phyloP scores from a whole-genome alignment of 352 stramenopile genomes.

The Globisporangium heterothallicum region DNA sequence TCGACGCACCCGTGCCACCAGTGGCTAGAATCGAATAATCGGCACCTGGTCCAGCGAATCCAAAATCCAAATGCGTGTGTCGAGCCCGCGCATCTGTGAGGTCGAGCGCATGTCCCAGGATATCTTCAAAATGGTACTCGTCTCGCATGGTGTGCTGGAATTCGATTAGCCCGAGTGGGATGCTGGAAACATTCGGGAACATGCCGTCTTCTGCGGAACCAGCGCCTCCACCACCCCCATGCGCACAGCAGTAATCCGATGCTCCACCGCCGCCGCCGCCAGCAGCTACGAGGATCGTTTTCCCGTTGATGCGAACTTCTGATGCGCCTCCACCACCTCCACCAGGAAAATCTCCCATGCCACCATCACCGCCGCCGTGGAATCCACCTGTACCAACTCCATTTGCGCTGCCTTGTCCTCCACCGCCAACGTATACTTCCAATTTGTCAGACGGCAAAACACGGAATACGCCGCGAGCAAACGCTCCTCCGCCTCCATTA shows the following conservation, averaged over 20 bases:
- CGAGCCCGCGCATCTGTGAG: conserved; percentile 33
- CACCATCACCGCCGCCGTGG: conserved; percentile 63
- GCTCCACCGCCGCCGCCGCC: conserved; percentile 68
- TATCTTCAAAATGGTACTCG: conserved; percentile 56
- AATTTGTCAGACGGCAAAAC: conserved; percentile 40
- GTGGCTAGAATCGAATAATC: conserved; percentile 59
- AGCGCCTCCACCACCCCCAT: conserved; percentile 53
- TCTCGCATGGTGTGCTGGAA: conserved; percentile 24
- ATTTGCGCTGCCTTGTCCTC: conserved; percentile 23
- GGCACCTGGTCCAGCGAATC: conserved; percentile 31
- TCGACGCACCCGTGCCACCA: conserved; percentile 31
- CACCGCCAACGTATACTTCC: conserved; percentile 58
- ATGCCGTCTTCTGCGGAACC: conserved; percentile 35
- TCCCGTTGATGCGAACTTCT: conserved; percentile 36
- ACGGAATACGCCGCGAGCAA: conserved; percentile 46
- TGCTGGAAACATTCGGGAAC: conserved; percentile 31
- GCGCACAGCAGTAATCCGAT: conserved; percentile 71
- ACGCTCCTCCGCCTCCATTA: conserved; percentile 68
- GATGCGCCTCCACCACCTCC: conserved; percentile 64
- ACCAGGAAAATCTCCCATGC: conserved; percentile 41
- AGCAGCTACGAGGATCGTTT: conserved; percentile 53
- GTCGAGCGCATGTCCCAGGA: conserved; percentile 40
- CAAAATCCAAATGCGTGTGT: conserved; percentile 51
- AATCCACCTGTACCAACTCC: conserved; percentile 38
- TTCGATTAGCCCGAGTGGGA: conserved; percentile 11